These are phyloP conservation scores for Bocquillonia castaneifolia DNA, from an alignment of 441 rosid genomes.

Conservation along the genomic window DNA sequence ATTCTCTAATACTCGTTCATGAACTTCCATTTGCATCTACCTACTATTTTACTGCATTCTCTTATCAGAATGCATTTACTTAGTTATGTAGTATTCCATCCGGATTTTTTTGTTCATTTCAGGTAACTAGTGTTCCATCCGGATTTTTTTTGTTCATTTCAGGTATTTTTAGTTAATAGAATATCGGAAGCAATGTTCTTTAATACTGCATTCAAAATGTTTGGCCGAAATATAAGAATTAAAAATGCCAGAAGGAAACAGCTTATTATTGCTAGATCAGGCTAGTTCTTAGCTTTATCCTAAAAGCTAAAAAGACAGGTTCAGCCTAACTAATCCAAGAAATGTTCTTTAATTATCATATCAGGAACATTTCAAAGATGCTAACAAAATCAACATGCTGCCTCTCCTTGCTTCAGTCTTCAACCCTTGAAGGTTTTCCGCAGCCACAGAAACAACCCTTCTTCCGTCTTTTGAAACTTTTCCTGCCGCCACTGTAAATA, in stretches of 20 bases:
- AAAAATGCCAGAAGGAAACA: constrained; percentile 16
- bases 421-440: constrained; percentile 36
- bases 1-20: not conserved
- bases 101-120: too few species aligned
- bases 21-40: not conserved
- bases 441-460: constrained; percentile 77
- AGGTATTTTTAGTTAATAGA: too few species aligned
- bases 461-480: constrained; percentile 42
- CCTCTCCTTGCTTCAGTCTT: constrained; percentile 27
- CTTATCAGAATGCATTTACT: too few species aligned
- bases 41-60: too few species aligned
- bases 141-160: too few species aligned
- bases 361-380: constrained; percentile 8
- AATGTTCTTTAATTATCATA: constrained; percentile 10
- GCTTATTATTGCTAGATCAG: constrained; percentile 26
- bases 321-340: constrained; percentile 22
- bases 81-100: too few species aligned
- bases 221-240: constrained; percentile 10
- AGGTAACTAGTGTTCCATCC: too few species aligned
- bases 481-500: constrained; percentile 55
- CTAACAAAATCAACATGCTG: constrained; percentile 5
- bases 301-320: constrained; percentile 14
- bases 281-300: constrained; percentile 17
- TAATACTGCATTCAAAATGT: not conserved
- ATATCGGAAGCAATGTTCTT: not conserved